A percentile compares a stretch with the other conserved stretches of the same genome.
phyloP scores from a whole-genome alignment of 1,284 basidiomycete species.

The Cutaneotrichosporon mucoides region DNA sequence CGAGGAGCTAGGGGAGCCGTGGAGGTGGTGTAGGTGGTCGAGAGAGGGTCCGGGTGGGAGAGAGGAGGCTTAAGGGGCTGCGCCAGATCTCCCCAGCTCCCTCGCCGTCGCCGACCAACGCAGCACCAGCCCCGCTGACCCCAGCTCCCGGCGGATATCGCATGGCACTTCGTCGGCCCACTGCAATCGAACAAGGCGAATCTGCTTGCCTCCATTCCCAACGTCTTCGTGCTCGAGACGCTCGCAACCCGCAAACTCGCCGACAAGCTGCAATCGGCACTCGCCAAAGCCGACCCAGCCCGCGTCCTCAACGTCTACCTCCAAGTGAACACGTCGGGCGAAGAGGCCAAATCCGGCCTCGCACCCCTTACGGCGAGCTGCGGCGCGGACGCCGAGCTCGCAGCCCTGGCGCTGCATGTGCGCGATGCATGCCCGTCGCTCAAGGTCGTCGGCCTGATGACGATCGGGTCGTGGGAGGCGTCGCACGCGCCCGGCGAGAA shows the following conservation, averaged over 20 bases:
- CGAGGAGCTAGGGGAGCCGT: too few relatives aligned
- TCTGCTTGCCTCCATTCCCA: constrained; percentile 78
- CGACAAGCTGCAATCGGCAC: constrained; percentile 71
- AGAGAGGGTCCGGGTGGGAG: too few relatives aligned
- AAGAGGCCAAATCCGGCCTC: constrained; percentile 84
- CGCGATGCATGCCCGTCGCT: constrained; percentile 68
- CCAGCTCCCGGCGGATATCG: constrained; percentile 74
- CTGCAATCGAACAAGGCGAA: constrained; percentile 96
- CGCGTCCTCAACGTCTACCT: constrained; percentile 68
- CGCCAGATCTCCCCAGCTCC: too few relatives aligned
- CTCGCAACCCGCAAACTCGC: constrained; percentile 83
- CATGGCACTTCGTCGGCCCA: constrained; percentile 96
- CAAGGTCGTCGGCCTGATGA: constrained; percentile 84
- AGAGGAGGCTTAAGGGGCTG: too few relatives aligned
- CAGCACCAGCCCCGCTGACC: not conserved
- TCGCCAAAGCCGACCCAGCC: constrained; percentile 54
- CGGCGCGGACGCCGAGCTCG: constrained; percentile 52
- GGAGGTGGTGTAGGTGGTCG: too few relatives aligned
- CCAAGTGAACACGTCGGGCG: constrained; percentile 92
- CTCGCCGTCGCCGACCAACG: too few relatives aligned
- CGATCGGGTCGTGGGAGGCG: constrained; percentile 78
- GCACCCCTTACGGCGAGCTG: constrained; percentile 54
- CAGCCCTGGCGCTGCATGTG: constrained; percentile 67
- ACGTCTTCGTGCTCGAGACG: constrained; percentile 84
- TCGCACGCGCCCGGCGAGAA: constrained; percentile 67